phyloP scores from a whole-genome alignment of 192 early-diverging fungal genomes.

The Podochytrium sp. region DNA sequence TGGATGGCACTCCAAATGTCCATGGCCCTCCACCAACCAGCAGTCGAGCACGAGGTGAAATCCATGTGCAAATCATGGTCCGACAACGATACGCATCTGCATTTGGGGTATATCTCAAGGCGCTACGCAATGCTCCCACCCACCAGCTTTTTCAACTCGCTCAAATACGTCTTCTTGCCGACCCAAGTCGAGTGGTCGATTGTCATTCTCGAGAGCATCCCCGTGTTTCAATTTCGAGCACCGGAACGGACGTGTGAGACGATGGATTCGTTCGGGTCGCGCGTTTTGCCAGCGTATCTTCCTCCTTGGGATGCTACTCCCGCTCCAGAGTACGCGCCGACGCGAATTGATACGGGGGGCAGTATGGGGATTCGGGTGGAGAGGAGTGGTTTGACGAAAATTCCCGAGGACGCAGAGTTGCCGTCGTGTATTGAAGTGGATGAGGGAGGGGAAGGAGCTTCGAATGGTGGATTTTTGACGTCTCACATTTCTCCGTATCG shows the following conservation, averaged over 20 bases:
- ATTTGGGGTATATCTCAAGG: background rate
- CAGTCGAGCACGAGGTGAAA: background rate
- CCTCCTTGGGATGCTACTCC: conserved; percentile 22
- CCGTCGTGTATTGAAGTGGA: too few relatives aligned
- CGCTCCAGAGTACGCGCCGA: conserved; percentile 15
- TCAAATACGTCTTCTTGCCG: background rate
- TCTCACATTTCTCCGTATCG: too few relatives aligned
- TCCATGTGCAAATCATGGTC: background rate
- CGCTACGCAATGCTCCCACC: background rate
- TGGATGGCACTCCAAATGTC: background rate
- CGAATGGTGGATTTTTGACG: too few relatives aligned
- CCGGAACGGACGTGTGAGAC: conserved; percentile 8
- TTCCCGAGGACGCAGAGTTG: too few relatives aligned
- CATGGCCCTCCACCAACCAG: background rate
- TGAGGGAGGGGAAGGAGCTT: too few relatives aligned
- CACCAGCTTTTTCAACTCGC: background rate
- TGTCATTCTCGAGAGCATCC: background rate
- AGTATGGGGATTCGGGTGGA: too few relatives aligned
- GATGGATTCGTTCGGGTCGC: background rate
- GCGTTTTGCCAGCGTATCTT: conserved; percentile 1
- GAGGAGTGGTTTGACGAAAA: too few relatives aligned
- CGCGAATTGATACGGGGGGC: too few relatives aligned
- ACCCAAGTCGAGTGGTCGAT: conserved; percentile 1
- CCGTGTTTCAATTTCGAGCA: background rate
- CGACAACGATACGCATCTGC: conserved; percentile 5